Evolutionary conservation across 257 asterid species (phyloP).

Genomic region (Solanum paucissectum): DNA sequence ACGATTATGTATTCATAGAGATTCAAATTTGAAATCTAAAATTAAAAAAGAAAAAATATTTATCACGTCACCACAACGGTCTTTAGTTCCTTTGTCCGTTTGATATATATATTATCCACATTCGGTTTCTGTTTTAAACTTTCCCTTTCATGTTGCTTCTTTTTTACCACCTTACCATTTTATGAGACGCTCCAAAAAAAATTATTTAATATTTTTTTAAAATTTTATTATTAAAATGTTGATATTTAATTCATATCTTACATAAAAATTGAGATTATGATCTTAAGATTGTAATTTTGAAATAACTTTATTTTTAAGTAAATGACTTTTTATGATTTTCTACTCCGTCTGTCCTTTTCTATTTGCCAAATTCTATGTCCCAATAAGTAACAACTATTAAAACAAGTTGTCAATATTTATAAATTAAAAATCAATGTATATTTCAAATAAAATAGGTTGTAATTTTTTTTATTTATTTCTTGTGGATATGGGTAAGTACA

Average conservation of each 20-base stretch:
- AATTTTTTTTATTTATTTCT: neutral
- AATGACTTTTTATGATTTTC: neutral
- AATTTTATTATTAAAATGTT: too few species aligned
- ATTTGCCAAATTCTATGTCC: neutral
- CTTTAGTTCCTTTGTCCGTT: neutral
- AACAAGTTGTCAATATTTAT: neutral
- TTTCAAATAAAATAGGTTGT: neutral
- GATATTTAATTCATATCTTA: neutral
- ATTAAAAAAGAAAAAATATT: neutral
- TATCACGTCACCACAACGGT: too few species aligned
- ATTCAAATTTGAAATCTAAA: rapidly evolving
- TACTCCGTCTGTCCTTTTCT: neutral
- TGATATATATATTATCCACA: constrained; percentile 13
- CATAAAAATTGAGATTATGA: neutral
- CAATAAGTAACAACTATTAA: neutral
- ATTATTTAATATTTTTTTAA: neutral
- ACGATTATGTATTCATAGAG: rapidly evolving
- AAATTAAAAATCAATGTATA: neutral
- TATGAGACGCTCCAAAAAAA: neutral
- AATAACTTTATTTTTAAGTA: neutral
- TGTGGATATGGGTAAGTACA: neutral
- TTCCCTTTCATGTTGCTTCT: neutral
- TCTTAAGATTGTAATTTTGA: neutral
- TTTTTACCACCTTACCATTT: neutral
- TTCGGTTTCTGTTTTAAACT: neutral